phyloP scores from a whole-genome alignment of 2,329 filamentous ascomycete genomes.

The Paecilomyces niveus region DNA sequence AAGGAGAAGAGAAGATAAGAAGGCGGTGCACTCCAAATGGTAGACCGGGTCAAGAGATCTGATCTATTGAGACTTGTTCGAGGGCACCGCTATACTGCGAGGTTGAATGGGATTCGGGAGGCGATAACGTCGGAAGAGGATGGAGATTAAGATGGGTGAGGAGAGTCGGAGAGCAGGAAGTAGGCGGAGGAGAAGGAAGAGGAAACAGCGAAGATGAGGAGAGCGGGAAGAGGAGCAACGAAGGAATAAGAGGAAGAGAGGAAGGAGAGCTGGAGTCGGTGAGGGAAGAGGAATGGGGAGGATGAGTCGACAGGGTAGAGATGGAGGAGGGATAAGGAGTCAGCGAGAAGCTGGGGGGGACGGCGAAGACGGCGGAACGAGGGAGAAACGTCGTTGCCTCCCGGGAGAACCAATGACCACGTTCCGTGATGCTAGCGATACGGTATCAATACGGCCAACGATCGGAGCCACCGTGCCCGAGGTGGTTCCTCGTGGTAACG shows the following conservation, averaged over 20 bases:
- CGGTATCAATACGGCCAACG: conserved; percentile 9
- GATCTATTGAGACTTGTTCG: conserved; percentile 1
- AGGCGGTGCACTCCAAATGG: neutral
- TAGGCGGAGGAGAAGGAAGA: conserved; percentile 6
- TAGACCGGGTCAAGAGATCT: neutral
- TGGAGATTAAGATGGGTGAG: neutral
- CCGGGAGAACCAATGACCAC: conserved; percentile 8
- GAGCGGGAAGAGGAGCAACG: conserved; percentile 9
- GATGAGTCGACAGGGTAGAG: conserved; percentile 8
- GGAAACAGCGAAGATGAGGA: conserved; percentile 6
- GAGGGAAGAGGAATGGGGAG: conserved; percentile 9
- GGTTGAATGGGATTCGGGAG: neutral
- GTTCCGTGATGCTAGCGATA: conserved; percentile 4
- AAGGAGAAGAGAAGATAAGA: neutral
- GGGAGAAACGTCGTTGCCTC: conserved; percentile 10
- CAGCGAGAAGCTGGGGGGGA: conserved; percentile 4
- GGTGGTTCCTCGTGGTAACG: conserved; percentile 15
- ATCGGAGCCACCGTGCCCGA: neutral
- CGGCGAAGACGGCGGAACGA: conserved; percentile 16
- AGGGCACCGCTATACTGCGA: conserved; percentile 6
- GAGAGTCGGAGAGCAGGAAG: conserved; percentile 3
- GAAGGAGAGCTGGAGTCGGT: conserved; percentile 10
- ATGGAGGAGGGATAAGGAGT: conserved; percentile 5
- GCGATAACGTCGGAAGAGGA: conserved; percentile 1
- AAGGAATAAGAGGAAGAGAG: conserved; percentile 11